Evolutionary conservation across 73 alveolate species (phyloP), one percentile per base, ranked within the genome.

Genomic region (Breviolum minutum): DNA sequence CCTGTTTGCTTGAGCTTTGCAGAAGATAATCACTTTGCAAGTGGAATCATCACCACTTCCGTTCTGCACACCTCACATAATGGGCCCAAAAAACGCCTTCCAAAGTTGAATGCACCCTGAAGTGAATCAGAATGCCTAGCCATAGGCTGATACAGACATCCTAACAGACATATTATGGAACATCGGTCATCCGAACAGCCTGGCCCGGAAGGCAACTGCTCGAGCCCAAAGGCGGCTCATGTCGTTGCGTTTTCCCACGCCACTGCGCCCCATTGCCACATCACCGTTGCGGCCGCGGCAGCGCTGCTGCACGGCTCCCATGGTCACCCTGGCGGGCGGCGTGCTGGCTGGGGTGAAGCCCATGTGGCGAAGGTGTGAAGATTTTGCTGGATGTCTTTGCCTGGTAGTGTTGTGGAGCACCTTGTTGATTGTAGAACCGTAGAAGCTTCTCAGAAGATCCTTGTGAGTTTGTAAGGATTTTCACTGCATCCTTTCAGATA

Each of bases 301-400:
- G 69, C 64, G 27, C 29, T 9, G 32, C 68, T 9, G 32, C 68
- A 8, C 70, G 16, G 68, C 89, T 16, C 32, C 91, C n/a, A 14
- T 61, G 74, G 74, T 12, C 48, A 22, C 91, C 17, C 68, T 80
- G 89, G 89, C 89, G 20, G 8, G 74, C 7, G 89, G 89, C 73
- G 8, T 61, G 74, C 60, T 73, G 74, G 30, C 40, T 29, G 20
- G 10, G 54, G 91, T 24, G 22, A 61, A 19, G 91, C 66, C 48
- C 61, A 12, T 73, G 24, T 82, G 91, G 91, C 73, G 74, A 17
- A 82, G 91, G 91, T 19, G 91, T 40, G 54, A 40, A 40, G 54
- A 40, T 40, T 40, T 40, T 40, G 54, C 54, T 40, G 54, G 54
- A 40, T 68, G 77, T 4, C 77, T 68, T 2, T 68, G 77, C 77